Percentiles rank a stretch among this genome's conserved stretches.
These are phyloP conservation scores for Coemansia sp. DNA, from an alignment of 192 early-diverging fungal genomes.

Conservation along the genomic window DNA sequence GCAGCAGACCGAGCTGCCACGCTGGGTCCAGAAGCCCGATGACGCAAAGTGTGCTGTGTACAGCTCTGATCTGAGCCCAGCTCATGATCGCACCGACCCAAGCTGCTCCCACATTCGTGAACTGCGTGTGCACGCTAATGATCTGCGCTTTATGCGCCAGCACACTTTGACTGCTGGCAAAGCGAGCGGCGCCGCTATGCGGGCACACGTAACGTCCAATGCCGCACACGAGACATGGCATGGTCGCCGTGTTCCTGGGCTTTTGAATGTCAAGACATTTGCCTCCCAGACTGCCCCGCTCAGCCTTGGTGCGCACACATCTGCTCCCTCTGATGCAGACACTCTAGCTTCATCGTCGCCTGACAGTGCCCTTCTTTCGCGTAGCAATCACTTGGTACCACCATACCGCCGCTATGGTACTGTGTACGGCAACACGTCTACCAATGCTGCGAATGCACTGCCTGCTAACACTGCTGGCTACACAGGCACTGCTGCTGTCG, in stretches of 20 bases:
- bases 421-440: conserved; percentile 38
- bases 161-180: conserved; percentile 16
- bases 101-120: conserved; percentile 38
- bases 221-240: conserved; percentile 43
- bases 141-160: conserved; percentile 39
- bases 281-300: background rate
- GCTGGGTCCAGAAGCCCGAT: conserved; percentile 34
- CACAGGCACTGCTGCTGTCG: background rate
- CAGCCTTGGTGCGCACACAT: background rate
- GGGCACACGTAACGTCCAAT: background rate
- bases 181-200: conserved; percentile 2
- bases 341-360: background rate
- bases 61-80: conserved; percentile 11
- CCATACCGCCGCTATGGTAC: conserved; percentile 48
- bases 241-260: conserved; percentile 37
- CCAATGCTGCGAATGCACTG: conserved; percentile 5
- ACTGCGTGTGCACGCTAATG: conserved; percentile 37
- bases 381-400: conserved; percentile 26
- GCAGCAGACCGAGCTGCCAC: conserved; percentile 31
- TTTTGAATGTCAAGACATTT: conserved; percentile 23
- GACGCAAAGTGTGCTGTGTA: conserved; percentile 39
- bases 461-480: background rate
- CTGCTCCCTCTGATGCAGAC: background rate
- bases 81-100: conserved; percentile 17
- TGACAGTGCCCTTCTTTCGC: background rate